These are phyloP conservation scores for Tylopilus sp. DNA, from an alignment of 1,284 basidiomycete species.

Conservation along the genomic window DNA sequence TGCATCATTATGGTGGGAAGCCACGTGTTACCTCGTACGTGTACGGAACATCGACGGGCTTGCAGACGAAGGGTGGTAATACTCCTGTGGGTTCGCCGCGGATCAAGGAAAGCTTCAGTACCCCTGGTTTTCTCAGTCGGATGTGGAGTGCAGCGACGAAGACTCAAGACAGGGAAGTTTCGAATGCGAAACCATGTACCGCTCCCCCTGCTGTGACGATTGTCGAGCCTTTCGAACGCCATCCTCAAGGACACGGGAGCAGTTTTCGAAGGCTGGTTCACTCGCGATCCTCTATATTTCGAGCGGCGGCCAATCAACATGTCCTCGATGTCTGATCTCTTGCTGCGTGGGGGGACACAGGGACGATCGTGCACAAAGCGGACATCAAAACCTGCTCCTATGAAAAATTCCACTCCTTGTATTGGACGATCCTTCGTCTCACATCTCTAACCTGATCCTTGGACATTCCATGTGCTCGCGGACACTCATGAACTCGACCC, in stretches of 20 bases:
- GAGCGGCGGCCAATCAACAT: slow-evolving; percentile 28
- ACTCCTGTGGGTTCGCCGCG: slow-evolving; percentile 19
- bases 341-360: slow-evolving; percentile 1
- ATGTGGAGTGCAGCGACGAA: slow-evolving; percentile 62
- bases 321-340: slow-evolving; percentile 30
- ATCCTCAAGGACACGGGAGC: slow-evolving; percentile 29
- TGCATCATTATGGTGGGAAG: slow-evolving; percentile 25
- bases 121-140: slow-evolving; percentile 53
- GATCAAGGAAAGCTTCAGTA: slow-evolving; percentile 31
- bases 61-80: slow-evolving; percentile 15
- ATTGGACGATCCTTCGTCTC: slow-evolving; percentile 20
- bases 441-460: slow-evolving; percentile 27
- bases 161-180: slow-evolving; percentile 37
- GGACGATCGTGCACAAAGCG: slow-evolving; percentile 9
- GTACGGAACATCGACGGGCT: slow-evolving; percentile 24
- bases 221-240: slow-evolving; percentile 34
- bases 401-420: slow-evolving; percentile 20
- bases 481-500: slow-evolving; percentile 18
- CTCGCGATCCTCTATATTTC: slow-evolving; percentile 45
- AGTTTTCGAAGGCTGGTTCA: slow-evolving; percentile 38
- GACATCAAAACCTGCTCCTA: slow-evolving; percentile 27
- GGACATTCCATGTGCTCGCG: slow-evolving; percentile 17
- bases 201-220: slow-evolving; percentile 31
- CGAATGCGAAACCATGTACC: slow-evolving; percentile 26
- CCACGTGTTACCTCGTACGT: slow-evolving; percentile 30